Conservation (phyloP, 129 eudicot species). For the Centella asiatica region DNA sequence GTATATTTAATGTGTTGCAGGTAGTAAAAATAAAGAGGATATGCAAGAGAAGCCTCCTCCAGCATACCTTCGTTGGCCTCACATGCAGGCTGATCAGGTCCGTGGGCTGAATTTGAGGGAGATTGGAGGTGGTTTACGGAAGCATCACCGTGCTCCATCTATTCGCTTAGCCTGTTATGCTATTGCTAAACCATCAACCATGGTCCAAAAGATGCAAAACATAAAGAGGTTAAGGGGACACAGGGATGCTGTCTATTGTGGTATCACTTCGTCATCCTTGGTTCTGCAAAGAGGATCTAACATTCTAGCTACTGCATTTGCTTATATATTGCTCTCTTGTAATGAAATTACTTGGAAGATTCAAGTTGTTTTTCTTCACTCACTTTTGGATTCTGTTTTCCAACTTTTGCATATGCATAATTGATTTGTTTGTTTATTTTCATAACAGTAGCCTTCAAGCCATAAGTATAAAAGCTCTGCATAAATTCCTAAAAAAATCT, state of each 20-base stretch:
- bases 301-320: constrained; percentile 4
- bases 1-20: constrained; percentile 26
- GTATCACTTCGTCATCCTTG: constrained; percentile 24
- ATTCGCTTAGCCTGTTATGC: constrained; percentile 80
- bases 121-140: constrained; percentile 93
- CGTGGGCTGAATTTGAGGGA: constrained; percentile 78
- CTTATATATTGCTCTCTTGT: not conserved
- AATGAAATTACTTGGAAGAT: not conserved
- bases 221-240: constrained; percentile 88
- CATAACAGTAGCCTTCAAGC: not conserved
- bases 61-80: constrained; percentile 92
- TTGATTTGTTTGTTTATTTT: not conserved
- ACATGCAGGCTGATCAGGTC: constrained; percentile 94
- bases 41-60: constrained; percentile 46
- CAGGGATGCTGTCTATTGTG: constrained; percentile 96
- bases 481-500: not conserved
- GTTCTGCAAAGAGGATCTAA: not conserved
- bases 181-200: constrained; percentile 82
- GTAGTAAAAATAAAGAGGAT: constrained; percentile 33
- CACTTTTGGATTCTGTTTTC: not conserved
- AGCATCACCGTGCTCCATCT: constrained; percentile 96
- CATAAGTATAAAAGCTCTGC: not conserved
- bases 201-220: constrained; percentile 93
- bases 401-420: not conserved
- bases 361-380: not conserved